phyloP scores from a whole-genome alignment of 1,284 basidiomycete species.

The Cutaneotrichosporon cutaneum region DNA sequence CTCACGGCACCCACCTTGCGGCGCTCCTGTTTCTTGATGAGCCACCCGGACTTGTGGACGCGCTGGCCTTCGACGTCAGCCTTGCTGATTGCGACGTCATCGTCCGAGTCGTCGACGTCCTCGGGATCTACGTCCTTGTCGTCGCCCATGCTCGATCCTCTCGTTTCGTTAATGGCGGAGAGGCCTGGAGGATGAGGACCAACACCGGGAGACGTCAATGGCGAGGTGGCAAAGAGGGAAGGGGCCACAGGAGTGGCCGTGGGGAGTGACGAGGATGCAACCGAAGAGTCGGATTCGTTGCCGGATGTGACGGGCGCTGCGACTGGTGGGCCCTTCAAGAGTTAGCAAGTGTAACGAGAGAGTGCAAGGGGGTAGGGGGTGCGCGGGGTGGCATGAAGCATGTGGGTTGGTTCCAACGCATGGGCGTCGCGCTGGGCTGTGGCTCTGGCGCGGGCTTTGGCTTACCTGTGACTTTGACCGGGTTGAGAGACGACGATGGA shows the following conservation, averaged over 20 bases:
- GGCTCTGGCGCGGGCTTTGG: neutral
- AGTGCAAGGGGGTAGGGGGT: neutral
- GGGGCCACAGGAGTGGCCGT: constrained; percentile 28
- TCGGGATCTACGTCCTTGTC: constrained; percentile 52
- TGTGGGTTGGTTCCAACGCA: neutral
- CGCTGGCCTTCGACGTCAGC: constrained; percentile 64
- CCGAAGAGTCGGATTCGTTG: constrained; percentile 82
- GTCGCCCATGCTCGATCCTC: constrained; percentile 9
- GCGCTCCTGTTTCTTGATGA: constrained; percentile 94
- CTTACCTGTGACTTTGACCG: constrained; percentile 10
- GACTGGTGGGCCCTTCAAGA: neutral
- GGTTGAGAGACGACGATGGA: constrained; percentile 10
- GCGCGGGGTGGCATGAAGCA: neutral
- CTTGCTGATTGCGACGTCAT: constrained; percentile 66
- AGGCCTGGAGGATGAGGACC: constrained; percentile 26
- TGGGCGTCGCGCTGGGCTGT: neutral
- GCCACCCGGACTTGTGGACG: constrained; percentile 83
- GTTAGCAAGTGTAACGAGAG: neutral
- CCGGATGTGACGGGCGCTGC: constrained; percentile 47
- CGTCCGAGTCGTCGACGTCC: constrained; percentile 38
- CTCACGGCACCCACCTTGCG: constrained; percentile 68
- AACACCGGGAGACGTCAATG: constrained; percentile 27
- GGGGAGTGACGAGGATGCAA: constrained; percentile 54
- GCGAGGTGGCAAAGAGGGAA: constrained; percentile 19
- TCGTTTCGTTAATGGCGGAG: constrained; percentile 37